These are phyloP conservation scores for Leucocoprinus leucothites DNA, from an alignment of 768 basidiomycete species.

Conservation along the genomic window DNA sequence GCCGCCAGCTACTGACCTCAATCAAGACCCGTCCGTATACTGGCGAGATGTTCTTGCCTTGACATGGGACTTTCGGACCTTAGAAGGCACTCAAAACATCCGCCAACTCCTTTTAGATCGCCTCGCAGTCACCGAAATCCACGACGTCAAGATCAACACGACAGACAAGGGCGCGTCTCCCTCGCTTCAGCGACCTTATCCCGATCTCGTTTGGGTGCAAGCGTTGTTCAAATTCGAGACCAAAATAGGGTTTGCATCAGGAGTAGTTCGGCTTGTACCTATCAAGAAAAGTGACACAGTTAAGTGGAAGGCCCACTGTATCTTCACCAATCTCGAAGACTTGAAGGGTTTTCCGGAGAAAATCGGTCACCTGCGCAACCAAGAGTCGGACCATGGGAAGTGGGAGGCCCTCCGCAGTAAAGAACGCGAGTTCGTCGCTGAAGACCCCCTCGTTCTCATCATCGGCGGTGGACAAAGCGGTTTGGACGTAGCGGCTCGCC, in stretches of 20 bases:
- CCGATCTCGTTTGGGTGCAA: slow-evolving; percentile 57
- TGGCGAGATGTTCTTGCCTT: slow-evolving; percentile 64
- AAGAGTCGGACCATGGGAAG: slow-evolving; percentile 44
- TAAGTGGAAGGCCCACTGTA: slow-evolving; percentile 57
- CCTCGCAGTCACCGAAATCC: slow-evolving; percentile 25
- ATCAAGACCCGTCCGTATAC: slow-evolving; percentile 26
- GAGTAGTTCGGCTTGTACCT: slow-evolving; percentile 55
- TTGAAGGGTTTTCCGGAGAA: slow-evolving; percentile 52
- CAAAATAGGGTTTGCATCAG: slow-evolving; percentile 44
- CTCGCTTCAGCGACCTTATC: slow-evolving; percentile 35
- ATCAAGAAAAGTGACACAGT: slow-evolving; percentile 10
- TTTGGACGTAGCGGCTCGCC: slow-evolving; percentile 59
- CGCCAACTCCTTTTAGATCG: slow-evolving; percentile 44
- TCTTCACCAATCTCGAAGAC: slow-evolving; percentile 58
- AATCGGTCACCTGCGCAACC: slow-evolving; percentile 41
- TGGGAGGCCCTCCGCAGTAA: slow-evolving; percentile 48
- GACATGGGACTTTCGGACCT: slow-evolving; percentile 63
- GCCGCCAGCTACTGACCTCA: slow-evolving; percentile 5
- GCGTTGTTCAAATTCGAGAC: slow-evolving; percentile 57
- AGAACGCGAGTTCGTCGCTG: slow-evolving; percentile 22
- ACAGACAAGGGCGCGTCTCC: slow-evolving; percentile 18
- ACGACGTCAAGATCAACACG: slow-evolving; percentile 22
- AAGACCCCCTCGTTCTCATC: slow-evolving; percentile 56
- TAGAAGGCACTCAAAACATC: slow-evolving; percentile 41
- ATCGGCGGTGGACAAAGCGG: slow-evolving; percentile 70